Conservation (phyloP, 176 grass and related monocot species). For the Phoenix dactylifera region DNA sequence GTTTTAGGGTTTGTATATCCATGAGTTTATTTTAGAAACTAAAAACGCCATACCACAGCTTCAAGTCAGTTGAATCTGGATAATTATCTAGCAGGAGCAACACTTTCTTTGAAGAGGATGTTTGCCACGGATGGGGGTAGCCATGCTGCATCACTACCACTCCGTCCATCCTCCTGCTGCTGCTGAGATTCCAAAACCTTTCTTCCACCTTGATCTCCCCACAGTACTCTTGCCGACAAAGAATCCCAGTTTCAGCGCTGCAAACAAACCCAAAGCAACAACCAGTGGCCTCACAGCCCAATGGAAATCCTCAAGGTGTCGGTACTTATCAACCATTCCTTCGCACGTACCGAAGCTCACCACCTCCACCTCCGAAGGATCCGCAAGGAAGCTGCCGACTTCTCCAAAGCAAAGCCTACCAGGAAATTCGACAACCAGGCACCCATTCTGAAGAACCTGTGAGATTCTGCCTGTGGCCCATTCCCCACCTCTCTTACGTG, state of each 20-base stretch:
- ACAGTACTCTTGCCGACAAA: constrained; percentile 42
- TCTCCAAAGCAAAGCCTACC: constrained; percentile 66
- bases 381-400: constrained; percentile 45
- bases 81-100: not conserved
- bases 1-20: no score
- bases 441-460: constrained; percentile 67
- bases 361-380: constrained; percentile 71
- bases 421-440: constrained; percentile 66
- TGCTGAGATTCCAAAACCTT: constrained; percentile 41
- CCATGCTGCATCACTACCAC: constrained; percentile 25
- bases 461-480: constrained; percentile 58
- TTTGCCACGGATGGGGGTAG: constrained; percentile 55
- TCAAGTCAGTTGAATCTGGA: no score
- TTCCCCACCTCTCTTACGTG: constrained; percentile 41
- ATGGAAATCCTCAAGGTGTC: constrained; percentile 89
- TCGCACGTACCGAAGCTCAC: constrained; percentile 80
- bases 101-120: constrained; percentile 54
- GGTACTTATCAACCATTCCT: constrained; percentile 74
- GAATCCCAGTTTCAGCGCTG: constrained; percentile 54
- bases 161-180: constrained; percentile 25
- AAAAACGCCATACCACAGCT: no score
- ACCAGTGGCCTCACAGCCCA: constrained; percentile 83
- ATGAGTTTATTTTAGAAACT: no score
- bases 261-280: constrained; percentile 62
- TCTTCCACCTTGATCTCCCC: constrained; percentile 34